Conservation (phyloP, 257 asterid genomes). For the Solanum medicagineum region DNA sequence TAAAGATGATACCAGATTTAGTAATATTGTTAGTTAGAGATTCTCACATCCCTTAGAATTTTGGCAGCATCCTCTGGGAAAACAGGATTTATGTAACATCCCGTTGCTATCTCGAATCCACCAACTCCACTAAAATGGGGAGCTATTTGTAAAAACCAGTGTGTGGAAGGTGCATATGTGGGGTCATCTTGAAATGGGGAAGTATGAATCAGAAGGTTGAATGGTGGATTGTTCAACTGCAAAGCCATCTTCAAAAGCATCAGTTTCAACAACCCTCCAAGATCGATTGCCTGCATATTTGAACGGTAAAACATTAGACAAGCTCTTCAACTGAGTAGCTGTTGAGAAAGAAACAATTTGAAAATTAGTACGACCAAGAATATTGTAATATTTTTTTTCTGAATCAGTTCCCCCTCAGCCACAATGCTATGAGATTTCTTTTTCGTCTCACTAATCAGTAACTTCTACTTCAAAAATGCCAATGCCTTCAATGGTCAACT, state of each 20-base stretch:
- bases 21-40: background rate
- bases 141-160: conserved; percentile 86
- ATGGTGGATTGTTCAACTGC: conserved; percentile 85
- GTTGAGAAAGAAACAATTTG: background rate
- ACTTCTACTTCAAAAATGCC: background rate
- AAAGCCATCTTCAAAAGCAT: conserved; percentile 55
- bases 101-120: conserved; percentile 78
- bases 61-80: conserved; percentile 93
- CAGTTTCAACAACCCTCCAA: conserved; percentile 69
- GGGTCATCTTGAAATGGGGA: conserved; percentile 44
- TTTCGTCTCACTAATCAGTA: background rate
- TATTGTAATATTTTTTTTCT: background rate
- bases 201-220: conserved; percentile 64
- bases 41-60: conserved; percentile 45
- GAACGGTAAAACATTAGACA: background rate
- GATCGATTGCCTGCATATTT: conserved; percentile 60
- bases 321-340: background rate
- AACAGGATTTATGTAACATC: conserved; percentile 86
- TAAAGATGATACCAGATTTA: background rate
- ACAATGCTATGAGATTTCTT: background rate
- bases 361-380: background rate
- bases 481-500: background rate
- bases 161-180: conserved; percentile 32
- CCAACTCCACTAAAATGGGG: conserved; percentile 67
- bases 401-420: background rate